These are phyloP conservation scores for Entomophthora muscae DNA, from an alignment of 371 early-diverging fungal genomes.

Conservation along the genomic window DNA sequence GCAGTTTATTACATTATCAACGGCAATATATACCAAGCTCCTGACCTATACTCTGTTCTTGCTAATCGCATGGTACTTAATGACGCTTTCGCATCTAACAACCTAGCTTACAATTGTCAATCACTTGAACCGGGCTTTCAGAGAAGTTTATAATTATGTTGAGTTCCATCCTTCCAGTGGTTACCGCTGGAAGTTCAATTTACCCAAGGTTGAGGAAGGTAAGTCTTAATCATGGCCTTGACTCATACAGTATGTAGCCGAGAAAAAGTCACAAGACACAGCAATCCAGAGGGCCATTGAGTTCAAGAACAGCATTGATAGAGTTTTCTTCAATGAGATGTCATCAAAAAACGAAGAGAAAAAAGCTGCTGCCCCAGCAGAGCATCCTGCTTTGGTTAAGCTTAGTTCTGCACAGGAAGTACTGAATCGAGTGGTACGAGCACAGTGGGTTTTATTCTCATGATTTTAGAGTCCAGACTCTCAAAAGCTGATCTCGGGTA, in stretches of 20 bases:
- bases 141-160: slow-evolving; percentile 35
- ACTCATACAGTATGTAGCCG: not conserved
- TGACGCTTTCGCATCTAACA: not conserved
- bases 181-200: slow-evolving; percentile 43
- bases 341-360: not conserved
- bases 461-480: not conserved
- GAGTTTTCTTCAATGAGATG: not conserved
- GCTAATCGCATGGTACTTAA: slow-evolving; percentile 55
- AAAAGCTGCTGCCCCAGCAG: not conserved
- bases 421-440: not conserved
- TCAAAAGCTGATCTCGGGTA: not conserved
- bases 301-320: not conserved
- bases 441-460: not conserved
- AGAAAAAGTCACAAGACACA: not conserved
- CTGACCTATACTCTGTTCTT: slow-evolving; percentile 61
- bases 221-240: not conserved
- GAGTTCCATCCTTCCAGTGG: slow-evolving; percentile 57
- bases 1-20: slow-evolving; percentile 77
- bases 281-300: not conserved
- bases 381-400: not conserved
- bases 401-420: not conserved
- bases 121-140: slow-evolving; percentile 49
- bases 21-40: slow-evolving; percentile 86
- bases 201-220: not conserved
- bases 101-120: slow-evolving; percentile 42